Conservation (phyloP, 306 rosid species). For the Rosa chinensis region DNA sequence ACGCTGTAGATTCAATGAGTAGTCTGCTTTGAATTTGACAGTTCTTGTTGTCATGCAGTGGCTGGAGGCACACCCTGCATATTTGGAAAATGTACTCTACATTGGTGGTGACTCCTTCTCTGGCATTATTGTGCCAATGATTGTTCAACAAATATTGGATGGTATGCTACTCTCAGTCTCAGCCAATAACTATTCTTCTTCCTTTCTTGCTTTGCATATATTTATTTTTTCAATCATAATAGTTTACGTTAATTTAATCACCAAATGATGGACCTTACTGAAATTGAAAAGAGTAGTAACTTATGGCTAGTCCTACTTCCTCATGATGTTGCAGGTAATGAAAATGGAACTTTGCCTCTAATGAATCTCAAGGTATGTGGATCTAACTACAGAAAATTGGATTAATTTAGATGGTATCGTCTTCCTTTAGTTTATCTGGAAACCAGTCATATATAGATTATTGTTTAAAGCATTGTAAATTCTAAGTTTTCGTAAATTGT, state of each 20-base stretch:
- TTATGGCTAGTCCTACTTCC: not conserved
- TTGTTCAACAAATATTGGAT: constrained; percentile 12
- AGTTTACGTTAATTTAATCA: not conserved
- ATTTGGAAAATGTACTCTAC: not conserved
- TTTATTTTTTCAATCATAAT: no score
- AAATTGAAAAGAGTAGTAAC: not conserved
- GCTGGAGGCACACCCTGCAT: constrained; percentile 19
- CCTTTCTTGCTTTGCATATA: not conserved
- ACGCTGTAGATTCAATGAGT: not conserved
- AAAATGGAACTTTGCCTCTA: constrained; percentile 9
- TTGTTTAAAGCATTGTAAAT: not conserved
- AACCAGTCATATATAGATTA: not conserved
- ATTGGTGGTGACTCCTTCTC: constrained; percentile 29
- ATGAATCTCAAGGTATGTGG: constrained; percentile 11
- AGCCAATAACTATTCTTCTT: not conserved
- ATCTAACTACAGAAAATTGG: not conserved
- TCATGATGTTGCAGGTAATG: constrained; percentile 16
- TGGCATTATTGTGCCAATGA: constrained; percentile 21
- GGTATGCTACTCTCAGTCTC: constrained; percentile 7
- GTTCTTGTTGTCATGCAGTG: constrained; percentile 14
- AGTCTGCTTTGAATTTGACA: not conserved
- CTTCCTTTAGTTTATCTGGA: not conserved
- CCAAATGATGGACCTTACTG: not conserved
- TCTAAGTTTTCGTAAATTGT: not conserved
- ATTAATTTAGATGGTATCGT: not conserved